Conservation (phyloP, 352 stramenopile species). For the Phytophthora tentaculata region DNA sequence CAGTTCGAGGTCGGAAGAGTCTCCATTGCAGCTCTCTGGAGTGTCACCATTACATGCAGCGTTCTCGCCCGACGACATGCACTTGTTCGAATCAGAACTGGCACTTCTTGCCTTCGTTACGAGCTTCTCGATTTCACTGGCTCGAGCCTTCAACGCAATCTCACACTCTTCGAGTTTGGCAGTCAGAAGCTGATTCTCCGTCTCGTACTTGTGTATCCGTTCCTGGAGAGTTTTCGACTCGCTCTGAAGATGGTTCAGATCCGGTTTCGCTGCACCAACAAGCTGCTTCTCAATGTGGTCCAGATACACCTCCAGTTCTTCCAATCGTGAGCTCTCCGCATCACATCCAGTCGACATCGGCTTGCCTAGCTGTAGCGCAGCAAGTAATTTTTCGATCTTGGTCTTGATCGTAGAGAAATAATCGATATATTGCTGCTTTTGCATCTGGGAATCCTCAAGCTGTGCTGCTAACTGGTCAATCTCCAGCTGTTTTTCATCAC, state of each 20-base stretch:
- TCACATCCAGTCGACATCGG: neutral
- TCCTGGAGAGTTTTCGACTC: conserved; percentile 25
- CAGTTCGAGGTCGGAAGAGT: conserved; percentile 25
- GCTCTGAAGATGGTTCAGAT: conserved; percentile 14
- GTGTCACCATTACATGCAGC: conserved; percentile 24
- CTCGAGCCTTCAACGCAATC: conserved; percentile 27
- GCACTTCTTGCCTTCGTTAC: conserved; percentile 12
- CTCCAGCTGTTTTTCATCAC: conserved; percentile 13
- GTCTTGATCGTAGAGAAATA: conserved; percentile 25
- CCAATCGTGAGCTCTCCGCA: conserved; percentile 10
- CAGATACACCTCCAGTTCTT: conserved; percentile 27
- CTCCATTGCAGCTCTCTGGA: conserved; percentile 23
- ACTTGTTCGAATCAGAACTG: conserved; percentile 21
- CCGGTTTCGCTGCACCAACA: conserved; percentile 9
- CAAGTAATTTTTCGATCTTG: conserved; percentile 27
- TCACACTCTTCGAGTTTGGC: conserved; percentile 40
- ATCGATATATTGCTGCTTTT: conserved; percentile 19
- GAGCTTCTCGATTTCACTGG: conserved; percentile 29
- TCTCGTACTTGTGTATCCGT: conserved; percentile 32
- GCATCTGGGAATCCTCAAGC: conserved; percentile 15
- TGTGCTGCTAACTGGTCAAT: conserved; percentile 10
- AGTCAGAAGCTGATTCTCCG: conserved; percentile 30
- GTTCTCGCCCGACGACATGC: conserved; percentile 19
- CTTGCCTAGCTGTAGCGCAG: conserved; percentile 12
- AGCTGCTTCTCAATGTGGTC: conserved; percentile 31